These are phyloP conservation scores for Dictyostelium citrinum DNA, from an alignment of 78 protist genomes.

Conservation along the genomic window DNA sequence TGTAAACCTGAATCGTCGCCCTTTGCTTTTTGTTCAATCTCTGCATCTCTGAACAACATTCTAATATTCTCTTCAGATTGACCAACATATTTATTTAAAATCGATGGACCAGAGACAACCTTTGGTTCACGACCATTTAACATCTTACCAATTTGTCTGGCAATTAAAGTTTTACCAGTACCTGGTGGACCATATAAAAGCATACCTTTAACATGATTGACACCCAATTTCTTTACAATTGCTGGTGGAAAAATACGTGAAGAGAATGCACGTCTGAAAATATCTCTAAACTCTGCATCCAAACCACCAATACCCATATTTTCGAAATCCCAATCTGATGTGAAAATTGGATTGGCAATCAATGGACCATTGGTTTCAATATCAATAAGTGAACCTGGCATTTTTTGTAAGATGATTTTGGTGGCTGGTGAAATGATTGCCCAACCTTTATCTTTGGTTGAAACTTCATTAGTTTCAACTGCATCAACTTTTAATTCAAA, in stretches of 20 bases:
- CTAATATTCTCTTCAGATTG: constrained; percentile 98
- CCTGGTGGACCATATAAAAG: constrained; percentile 99
- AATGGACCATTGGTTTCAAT: constrained; percentile 40
- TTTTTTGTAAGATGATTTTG: constrained; percentile 3
- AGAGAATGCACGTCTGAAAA: constrained; percentile 99
- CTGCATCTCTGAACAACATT: constrained; percentile 91
- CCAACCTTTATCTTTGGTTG: neutral
- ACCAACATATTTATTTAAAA: constrained; percentile 96
- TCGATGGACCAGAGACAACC: constrained; percentile 89
- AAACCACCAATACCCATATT: constrained; percentile 98
- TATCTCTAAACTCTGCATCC: constrained; percentile 92
- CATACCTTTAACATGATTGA: constrained; percentile 97
- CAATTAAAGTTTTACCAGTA: constrained; percentile 99
- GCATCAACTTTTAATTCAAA: neutral
- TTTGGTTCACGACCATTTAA: constrained; percentile 96
- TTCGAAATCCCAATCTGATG: constrained; percentile 93
- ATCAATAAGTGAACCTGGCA: constrained; percentile 19
- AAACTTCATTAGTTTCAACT: neutral
- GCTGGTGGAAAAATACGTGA: constrained; percentile 96
- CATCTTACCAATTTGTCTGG: constrained; percentile 99
- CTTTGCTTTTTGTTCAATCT: constrained; percentile 84
- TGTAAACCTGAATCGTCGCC: constrained; percentile 97
- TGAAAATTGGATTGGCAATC: constrained; percentile 56
- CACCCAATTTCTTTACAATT: constrained; percentile 91
- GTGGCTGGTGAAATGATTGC: constrained; percentile 62